Evolutionary conservation across 148 eudicot genomes (phyloP).

Genomic region (Salicornia ramosissima): DNA sequence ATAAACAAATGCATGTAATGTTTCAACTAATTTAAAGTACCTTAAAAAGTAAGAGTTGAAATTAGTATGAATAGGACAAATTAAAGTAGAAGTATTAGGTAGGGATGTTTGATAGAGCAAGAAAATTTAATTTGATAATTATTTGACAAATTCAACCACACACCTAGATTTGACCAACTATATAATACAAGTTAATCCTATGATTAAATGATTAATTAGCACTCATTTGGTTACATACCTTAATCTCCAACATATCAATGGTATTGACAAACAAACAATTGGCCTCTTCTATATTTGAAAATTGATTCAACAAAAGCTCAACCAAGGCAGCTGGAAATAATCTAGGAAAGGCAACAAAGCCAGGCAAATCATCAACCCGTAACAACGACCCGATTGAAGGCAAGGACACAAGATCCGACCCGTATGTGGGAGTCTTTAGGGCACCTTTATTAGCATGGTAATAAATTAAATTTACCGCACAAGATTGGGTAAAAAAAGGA

Average conservation of each 20-base stretch:
- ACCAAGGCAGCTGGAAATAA: conserved; percentile 6
- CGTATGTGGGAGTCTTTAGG: conserved; percentile 7
- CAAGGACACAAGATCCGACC: conserved; percentile 19
- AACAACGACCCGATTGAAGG: conserved; percentile 18
- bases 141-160: too few relatives aligned
- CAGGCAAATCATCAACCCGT: conserved; percentile 27
- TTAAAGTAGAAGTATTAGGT: too few relatives aligned
- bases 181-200: background rate
- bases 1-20: too few relatives aligned
- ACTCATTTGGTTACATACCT: conserved; percentile 30
- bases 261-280: conserved; percentile 26
- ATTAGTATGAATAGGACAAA: too few relatives aligned
- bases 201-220: conserved; percentile 14
- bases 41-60: too few relatives aligned
- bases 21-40: too few relatives aligned
- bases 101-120: too few relatives aligned
- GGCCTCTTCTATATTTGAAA: conserved; percentile 20
- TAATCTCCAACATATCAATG: conserved; percentile 24
- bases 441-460: conserved; percentile 32
- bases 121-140: too few relatives aligned
- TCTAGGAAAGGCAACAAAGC: conserved; percentile 23
- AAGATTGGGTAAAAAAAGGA: conserved; percentile 51
- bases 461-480: conserved; percentile 37
- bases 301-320: conserved; percentile 15
- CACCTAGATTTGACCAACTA: too few relatives aligned